Evolutionary conservation across 352 stramenopile genomes (phyloP), one percentile per base, ranked within the genome.

Genomic region (Phytophthora uliginosa): DNA sequence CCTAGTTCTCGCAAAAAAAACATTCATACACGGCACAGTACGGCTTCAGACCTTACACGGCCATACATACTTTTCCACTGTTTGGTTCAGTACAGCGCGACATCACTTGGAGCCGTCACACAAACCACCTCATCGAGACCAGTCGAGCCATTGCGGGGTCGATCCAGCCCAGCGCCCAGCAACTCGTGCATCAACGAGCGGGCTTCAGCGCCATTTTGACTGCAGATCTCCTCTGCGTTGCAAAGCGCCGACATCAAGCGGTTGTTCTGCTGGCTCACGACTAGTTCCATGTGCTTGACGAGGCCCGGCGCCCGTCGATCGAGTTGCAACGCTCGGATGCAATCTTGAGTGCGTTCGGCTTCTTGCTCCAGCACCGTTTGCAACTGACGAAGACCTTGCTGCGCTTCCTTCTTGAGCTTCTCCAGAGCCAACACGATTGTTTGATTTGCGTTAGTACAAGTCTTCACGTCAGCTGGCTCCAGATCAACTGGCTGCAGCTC

Each of bases 211-310:
- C 60, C 56, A 51, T 67, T 63, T 54, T 63, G 59, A 7, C 24
- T 40, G 13, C 56, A 56, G 0, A 24, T 56, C 28, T 72, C 71
- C 22, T 71, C 42, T 5, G 36, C 66, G 18, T 71, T 47, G 33
- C 45, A 60, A 62, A 78, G 34, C 8, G 51, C 53, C 7, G 59
- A 52, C 17, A 67, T 13, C 7, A 78, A 4, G 34, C 55, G 66
- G 9, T 71, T 47, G 12, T 54, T 68, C 33, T 74, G 71, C 13
- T 75, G 40, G 36, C 64, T 26, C 55, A 74, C 7, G 5, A 71
- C 54, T 5, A 67, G 13, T 4, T 42, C n/a, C 50, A 64, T 22
- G 45, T 64, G 17, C 18, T 66, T 69, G 8, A 33, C 7, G 1
- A 57, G 17, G 4, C 38, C 31, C 28, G 10, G 7, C 9, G 17